Conservation (phyloP, 2,329 filamentous ascomycete species). For the Xylaria polymorpha region DNA sequence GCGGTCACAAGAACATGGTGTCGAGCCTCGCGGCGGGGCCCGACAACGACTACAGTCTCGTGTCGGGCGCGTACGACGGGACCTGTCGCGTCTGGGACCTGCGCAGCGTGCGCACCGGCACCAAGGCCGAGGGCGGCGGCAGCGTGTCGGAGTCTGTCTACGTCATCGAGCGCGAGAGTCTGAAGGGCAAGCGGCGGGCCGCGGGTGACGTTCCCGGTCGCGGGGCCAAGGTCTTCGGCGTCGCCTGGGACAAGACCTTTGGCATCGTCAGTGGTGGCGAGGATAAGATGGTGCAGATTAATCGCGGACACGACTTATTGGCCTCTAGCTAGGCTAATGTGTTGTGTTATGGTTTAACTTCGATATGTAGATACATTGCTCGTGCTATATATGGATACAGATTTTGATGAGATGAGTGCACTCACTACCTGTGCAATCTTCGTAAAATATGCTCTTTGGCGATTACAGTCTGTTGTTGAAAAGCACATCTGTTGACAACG, state of each 20-base stretch:
- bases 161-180: conserved; percentile 79
- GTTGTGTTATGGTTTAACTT: background rate
- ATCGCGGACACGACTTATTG: conserved; percentile 71
- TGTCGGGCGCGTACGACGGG: conserved; percentile 90
- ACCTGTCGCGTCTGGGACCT: conserved; percentile 96
- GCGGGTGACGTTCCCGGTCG: conserved; percentile 71
- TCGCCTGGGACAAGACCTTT: conserved; percentile 85
- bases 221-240: conserved; percentile 88
- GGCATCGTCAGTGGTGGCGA: conserved; percentile 93
- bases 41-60: conserved; percentile 82
- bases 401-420: conserved; percentile 4
- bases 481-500: background rate
- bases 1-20: conserved; percentile 85
- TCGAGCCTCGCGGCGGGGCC: conserved; percentile 63
- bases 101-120: conserved; percentile 71
- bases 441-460: background rate
- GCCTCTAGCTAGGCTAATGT: conserved; percentile 33
- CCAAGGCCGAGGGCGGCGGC: conserved; percentile 69
- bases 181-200: conserved; percentile 64
- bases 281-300: conserved; percentile 95
- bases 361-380: conserved; percentile 23
- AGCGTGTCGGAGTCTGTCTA: conserved; percentile 79
- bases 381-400: conserved; percentile 9
- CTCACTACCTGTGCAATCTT: background rate
- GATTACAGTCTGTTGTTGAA: background rate